A percentile compares a stretch with the other conserved stretches of the same genome.
Evolutionary conservation across 352 stramenopile genomes (phyloP).

Genomic region (Phytophthora hibernalis): DNA sequence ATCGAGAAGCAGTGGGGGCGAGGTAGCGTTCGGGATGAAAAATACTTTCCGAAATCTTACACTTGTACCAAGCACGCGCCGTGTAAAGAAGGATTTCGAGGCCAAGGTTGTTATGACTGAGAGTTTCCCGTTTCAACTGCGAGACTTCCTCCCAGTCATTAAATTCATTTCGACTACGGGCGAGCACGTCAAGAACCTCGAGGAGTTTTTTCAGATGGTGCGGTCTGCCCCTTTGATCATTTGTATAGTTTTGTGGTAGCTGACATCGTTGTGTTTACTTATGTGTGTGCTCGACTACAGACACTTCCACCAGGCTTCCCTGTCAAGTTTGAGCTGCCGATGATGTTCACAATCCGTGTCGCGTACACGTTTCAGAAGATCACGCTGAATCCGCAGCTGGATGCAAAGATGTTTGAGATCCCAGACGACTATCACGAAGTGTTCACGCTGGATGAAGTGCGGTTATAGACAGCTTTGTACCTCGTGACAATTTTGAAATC

Average conservation of each 20-base stretch:
- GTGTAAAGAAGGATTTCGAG: slow-evolving; percentile 74
- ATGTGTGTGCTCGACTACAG: slow-evolving; percentile 29
- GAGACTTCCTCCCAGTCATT: slow-evolving; percentile 79
- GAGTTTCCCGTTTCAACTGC: slow-evolving; percentile 73
- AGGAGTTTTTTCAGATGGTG: slow-evolving; percentile 89
- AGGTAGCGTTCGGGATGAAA: slow-evolving; percentile 26
- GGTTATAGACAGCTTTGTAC: slow-evolving; percentile 31
- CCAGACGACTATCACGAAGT: slow-evolving; percentile 63
- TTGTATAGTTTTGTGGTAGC: not conserved
- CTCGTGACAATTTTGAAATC: slow-evolving; percentile 15
- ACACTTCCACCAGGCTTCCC: slow-evolving; percentile 85
- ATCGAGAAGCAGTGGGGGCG: not conserved
- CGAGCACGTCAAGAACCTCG: slow-evolving; percentile 79
- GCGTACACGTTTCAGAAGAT: slow-evolving; percentile 87
- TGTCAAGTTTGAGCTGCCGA: slow-evolving; percentile 83
- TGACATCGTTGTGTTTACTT: slow-evolving; percentile 11
- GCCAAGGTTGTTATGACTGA: slow-evolving; percentile 83
- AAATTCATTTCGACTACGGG: slow-evolving; percentile 80
- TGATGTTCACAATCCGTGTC: slow-evolving; percentile 84
- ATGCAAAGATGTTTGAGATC: slow-evolving; percentile 63
- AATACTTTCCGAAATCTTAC: slow-evolving; percentile 79
- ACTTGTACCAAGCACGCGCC: slow-evolving; percentile 50
- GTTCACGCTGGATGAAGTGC: slow-evolving; percentile 62
- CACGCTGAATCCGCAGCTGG: slow-evolving; percentile 54
- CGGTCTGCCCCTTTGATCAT: slow-evolving; percentile 5